A percentile compares a stretch with the other conserved stretches of the same genome.
These are phyloP conservation scores for Polytrichum commune DNA, from an alignment of 225 moss, liverwort and hornwort species.

Conservation along the genomic window DNA sequence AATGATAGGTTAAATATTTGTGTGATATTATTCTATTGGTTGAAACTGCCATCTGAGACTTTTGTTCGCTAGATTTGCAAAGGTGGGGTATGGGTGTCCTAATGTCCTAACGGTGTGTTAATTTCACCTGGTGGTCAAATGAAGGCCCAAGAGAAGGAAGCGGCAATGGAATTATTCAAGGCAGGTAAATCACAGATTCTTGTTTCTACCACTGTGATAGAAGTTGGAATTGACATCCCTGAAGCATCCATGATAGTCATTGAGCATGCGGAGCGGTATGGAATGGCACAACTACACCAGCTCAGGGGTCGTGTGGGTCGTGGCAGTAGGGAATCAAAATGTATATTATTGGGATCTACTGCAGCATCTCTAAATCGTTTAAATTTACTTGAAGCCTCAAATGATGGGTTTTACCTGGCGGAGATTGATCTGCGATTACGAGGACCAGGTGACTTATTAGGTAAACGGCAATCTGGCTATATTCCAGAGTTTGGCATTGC, in stretches of 20 bases:
- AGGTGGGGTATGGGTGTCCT: neutral
- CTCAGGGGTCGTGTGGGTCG: conserved; percentile 95
- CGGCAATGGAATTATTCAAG: conserved; percentile 80
- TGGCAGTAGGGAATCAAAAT: conserved; percentile 76
- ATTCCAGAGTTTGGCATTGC: conserved; percentile 93
- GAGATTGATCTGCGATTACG: conserved; percentile 76
- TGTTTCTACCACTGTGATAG: conserved; percentile 95
- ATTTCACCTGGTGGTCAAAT: conserved; percentile 9
- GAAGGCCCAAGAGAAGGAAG: conserved; percentile 81
- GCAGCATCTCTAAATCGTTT: conserved; percentile 55
- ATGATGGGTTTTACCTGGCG: conserved; percentile 93
- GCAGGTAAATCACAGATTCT: conserved; percentile 80
- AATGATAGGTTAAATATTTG: neutral
- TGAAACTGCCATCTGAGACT: no score
- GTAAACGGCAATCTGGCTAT: conserved; percentile 84
- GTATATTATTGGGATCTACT: conserved; percentile 79
- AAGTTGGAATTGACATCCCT: conserved; percentile 97
- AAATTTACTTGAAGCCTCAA: conserved; percentile 68
- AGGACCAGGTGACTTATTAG: conserved; percentile 88
- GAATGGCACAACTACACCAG: conserved; percentile 99
- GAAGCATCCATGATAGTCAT: conserved; percentile 98
- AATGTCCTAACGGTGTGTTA: conserved; percentile 9
- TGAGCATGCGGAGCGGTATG: conserved; percentile 96
- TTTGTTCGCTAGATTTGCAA: neutral
- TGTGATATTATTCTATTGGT: neutral